Evolutionary conservation across 768 basidiomycete species (phyloP).

Genomic region (Lactarius sanguifluus): DNA sequence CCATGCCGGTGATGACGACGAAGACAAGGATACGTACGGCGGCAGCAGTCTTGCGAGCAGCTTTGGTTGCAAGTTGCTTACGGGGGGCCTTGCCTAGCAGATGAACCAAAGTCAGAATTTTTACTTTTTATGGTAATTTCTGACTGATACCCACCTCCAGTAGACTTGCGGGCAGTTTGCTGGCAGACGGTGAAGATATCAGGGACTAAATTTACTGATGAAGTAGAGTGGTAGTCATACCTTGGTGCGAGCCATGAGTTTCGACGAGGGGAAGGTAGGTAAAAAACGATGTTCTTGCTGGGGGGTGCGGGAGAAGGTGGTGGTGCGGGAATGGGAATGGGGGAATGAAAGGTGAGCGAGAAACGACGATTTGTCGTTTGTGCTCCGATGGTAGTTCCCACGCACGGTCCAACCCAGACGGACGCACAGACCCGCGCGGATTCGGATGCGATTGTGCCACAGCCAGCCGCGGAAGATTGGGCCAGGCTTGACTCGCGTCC

Average conservation of each 20-base stretch:
- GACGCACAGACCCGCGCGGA: slow-evolving; percentile 27
- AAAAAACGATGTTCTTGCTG: slow-evolving; percentile 21
- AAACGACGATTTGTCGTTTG: slow-evolving; percentile 31
- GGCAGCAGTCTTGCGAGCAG: slow-evolving; percentile 82
- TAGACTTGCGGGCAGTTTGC: slow-evolving; percentile 99
- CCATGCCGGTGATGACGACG: slow-evolving; percentile 33
- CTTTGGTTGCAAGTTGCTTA: slow-evolving; percentile 96
- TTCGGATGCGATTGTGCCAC: slow-evolving; percentile 31
- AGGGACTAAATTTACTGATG: slow-evolving; percentile 17
- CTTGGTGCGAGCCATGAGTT: slow-evolving; percentile 85
- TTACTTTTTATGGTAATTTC: slow-evolving; percentile 29
- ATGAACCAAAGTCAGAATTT: slow-evolving; percentile 33
- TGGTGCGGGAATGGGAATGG: slow-evolving; percentile 23
- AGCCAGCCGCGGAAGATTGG: slow-evolving; percentile 29
- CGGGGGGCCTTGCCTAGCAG: slow-evolving; percentile 79
- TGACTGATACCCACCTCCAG: slow-evolving; percentile 73
- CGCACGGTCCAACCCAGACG: slow-evolving; percentile 26
- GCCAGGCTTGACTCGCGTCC: slow-evolving; percentile 18
- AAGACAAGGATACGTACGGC: slow-evolving; percentile 51
- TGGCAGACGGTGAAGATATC: slow-evolving; percentile 41
- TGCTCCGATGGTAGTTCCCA: slow-evolving; percentile 31
- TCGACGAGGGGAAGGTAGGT: slow-evolving; percentile 26
- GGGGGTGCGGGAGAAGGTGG: slow-evolving; percentile 27
- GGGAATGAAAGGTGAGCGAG: slow-evolving; percentile 21
- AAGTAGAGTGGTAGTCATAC: slow-evolving; percentile 39